Conservation (phyloP, 2,329 filamentous ascomycete genomes). For the Ophiobolus disseminans region DNA sequence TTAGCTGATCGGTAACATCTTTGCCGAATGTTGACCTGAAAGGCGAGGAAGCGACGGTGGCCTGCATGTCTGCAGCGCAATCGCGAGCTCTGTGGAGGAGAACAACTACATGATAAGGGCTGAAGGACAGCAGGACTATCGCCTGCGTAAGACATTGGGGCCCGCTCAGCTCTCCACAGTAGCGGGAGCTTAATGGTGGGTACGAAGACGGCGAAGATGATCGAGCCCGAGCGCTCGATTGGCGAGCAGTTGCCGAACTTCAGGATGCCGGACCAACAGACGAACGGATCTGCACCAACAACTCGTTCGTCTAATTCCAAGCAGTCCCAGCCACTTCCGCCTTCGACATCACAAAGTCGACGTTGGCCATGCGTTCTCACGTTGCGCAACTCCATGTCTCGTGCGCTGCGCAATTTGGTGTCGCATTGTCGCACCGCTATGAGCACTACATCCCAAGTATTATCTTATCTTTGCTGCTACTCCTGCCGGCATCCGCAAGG, state of each 20-base stretch:
- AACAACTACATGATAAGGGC: neutral
- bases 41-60: too few species aligned
- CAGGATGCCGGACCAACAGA: too few species aligned
- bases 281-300: constrained; percentile 15
- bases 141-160: neutral
- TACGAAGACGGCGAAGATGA: neutral
- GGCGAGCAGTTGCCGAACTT: constrained; percentile 23
- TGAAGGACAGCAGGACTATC: neutral
- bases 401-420: neutral
- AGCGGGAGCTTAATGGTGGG: constrained; percentile 12
- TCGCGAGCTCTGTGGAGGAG: too few species aligned
- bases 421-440: neutral
- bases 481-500: neutral
- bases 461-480: neutral
- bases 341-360: constrained; percentile 11
- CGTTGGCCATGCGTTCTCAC: neutral
- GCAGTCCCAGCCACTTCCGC: constrained; percentile 5
- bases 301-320: neutral
- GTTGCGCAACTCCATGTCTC: neutral
- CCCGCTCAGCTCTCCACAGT: constrained; percentile 24
- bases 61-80: too few species aligned
- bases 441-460: neutral
- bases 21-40: too few species aligned
- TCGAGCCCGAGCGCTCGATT: constrained; percentile 28
- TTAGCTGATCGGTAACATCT: too few species aligned